These are phyloP conservation scores for Starmerella powellii DNA, from an alignment of 805 yeast species.

Conservation along the genomic window DNA sequence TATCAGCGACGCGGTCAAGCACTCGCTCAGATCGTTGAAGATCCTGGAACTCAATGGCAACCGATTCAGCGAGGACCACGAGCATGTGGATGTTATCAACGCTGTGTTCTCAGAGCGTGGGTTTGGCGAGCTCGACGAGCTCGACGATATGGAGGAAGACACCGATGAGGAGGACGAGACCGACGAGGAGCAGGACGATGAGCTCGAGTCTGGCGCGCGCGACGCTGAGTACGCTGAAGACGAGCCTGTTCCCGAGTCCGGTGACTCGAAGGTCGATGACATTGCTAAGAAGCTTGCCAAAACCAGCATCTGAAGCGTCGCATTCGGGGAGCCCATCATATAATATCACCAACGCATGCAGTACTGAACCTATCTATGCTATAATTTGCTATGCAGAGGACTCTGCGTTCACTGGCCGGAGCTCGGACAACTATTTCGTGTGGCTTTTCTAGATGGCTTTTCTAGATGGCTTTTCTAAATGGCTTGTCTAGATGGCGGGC, in stretches of 20 bases:
- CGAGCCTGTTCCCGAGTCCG: conserved; percentile 32
- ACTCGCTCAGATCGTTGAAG: conserved; percentile 48
- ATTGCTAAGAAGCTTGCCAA: conserved; percentile 49
- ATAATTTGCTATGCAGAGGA: too few species aligned
- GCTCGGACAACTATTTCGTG: too few species aligned
- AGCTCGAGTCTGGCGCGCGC: conserved; percentile 35
- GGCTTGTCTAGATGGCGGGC: too few species aligned
- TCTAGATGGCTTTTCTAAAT: too few species aligned
- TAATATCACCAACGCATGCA: too few species aligned
- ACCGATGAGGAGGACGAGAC: conserved; percentile 49
- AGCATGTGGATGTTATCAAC: conserved; percentile 46
- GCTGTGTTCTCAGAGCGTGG: conserved; percentile 61
- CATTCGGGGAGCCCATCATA: background rate
- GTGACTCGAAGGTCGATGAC: conserved; percentile 38
- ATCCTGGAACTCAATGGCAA: conserved; percentile 84
- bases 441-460: too few species aligned
- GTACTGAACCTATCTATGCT: too few species aligned
- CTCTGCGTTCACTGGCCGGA: too few species aligned
- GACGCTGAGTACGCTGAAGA: conserved; percentile 34
- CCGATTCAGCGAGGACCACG: conserved; percentile 79
- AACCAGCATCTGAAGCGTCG: conserved; percentile 7
- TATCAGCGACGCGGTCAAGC: conserved; percentile 43
- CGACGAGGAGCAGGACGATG: conserved; percentile 43
- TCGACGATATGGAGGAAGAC: conserved; percentile 86
- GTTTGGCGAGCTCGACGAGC: conserved; percentile 74